Evolutionary conservation across 768 basidiomycete species (phyloP), one percentile per base, ranked within the genome.

Genomic region (Macrolepiota fuliginosa): DNA sequence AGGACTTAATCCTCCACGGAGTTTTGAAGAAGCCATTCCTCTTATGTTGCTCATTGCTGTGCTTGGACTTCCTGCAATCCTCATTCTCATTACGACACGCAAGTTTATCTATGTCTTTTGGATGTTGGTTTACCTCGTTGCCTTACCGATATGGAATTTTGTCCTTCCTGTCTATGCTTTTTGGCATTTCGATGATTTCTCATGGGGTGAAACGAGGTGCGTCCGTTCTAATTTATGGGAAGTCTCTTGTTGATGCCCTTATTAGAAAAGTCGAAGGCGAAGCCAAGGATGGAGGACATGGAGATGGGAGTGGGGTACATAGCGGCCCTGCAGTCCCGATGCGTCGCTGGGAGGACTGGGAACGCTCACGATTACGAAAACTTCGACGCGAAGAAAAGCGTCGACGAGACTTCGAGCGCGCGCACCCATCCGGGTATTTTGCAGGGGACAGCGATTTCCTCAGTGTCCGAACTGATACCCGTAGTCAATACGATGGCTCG

Each of bases 271-370:
- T 99, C 3, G 94, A 90, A 73, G 97, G 97, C 19, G 97, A 98
- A 75, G 80, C 72, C 10, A 92, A 92, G 69, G 86, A 79, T 35
- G 83, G 88, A 64, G 91, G 85, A 2, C 96, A 98, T 68, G 92
- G 86, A 19, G 83, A 81, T 13, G 88, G 85, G 13, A 83, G 81
- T 17, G 81, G 81, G 25, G 74, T 76, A 5, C 71, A 78, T 50
- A 79, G 79, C 56, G 85, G 83, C 4, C 73, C 80, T 46, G 85
- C 83, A 0, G 85, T 98, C n/a, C 94, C 97, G 0, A 76, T 98
- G 71, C 86, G 96, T n/a, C 84, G 96, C 54, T 99, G 97, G 97
- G 97, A 98, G 75, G 96, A 99, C 68, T 99, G 96, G 97, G 97
- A 99, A 70, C 86, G 95, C 24, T 96, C 94, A 25, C 83, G 97